These are phyloP conservation scores for Aspergillus sparsus DNA, from an alignment of 495 filamentous ascomycete genomes.

Conservation along the genomic window DNA sequence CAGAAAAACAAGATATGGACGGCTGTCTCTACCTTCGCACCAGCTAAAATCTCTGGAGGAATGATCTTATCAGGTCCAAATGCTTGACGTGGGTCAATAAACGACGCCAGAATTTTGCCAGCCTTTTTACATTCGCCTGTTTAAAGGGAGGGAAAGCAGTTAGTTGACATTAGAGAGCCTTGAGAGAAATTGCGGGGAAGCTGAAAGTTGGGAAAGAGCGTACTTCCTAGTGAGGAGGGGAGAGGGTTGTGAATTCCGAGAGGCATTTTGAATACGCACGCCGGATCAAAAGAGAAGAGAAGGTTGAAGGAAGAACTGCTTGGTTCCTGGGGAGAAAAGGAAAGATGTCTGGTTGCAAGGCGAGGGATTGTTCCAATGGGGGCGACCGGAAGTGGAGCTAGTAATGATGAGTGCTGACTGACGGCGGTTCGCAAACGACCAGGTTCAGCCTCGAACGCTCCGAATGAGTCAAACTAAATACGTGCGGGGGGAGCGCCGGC, in stretches of 20 bases:
- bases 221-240: conserved; percentile 65
- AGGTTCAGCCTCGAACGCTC: background rate
- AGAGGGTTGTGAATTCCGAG: conserved; percentile 70
- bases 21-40: conserved; percentile 72
- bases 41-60: conserved; percentile 83
- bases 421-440: conserved; percentile 15
- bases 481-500: background rate
- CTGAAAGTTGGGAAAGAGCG: conserved; percentile 30
- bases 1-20: background rate
- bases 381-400: conserved; percentile 39
- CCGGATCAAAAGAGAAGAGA: conserved; percentile 12
- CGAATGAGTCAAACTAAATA: background rate
- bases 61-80: conserved; percentile 98
- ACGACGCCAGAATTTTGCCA: conserved; percentile 90
- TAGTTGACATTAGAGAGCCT: conserved; percentile 29
- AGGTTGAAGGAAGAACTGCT: background rate
- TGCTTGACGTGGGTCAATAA: conserved; percentile 89
- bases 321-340: conserved; percentile 9
- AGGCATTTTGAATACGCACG: conserved; percentile 45
- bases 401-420: conserved; percentile 14
- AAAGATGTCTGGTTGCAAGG: conserved; percentile 27
- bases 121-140: conserved; percentile 87
- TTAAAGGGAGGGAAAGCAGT: conserved; percentile 17
- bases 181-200: conserved; percentile 42
- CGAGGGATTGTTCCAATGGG: conserved; percentile 33